phyloP scores from a whole-genome alignment of 352 stramenopile species.

The Thalassiosira livingstoniorum region DNA sequence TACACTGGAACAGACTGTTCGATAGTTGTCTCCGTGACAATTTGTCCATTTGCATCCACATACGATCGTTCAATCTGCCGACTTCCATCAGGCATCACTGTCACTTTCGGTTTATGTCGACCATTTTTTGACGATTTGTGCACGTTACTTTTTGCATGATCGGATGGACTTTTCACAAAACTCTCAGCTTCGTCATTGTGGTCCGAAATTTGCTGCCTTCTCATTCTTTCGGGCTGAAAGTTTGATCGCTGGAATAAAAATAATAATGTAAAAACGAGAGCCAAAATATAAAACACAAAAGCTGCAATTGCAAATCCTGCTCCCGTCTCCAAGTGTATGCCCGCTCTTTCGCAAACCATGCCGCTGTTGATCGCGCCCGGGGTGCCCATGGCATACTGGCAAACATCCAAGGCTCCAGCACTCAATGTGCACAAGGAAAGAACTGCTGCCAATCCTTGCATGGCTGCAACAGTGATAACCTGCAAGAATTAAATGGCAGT shows the following conservation, averaged over 20 bases:
- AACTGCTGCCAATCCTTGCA: neutral
- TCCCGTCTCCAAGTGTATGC: neutral
- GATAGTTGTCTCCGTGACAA: conserved; percentile 3
- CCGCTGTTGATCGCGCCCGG: neutral
- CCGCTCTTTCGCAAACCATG: neutral
- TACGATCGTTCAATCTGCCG: neutral
- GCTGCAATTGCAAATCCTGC: conserved; percentile 1
- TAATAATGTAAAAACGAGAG: conserved; percentile 1
- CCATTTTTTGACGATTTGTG: no score
- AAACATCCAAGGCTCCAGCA: neutral
- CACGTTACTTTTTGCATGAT: neutral
- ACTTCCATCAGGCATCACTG: conserved; percentile 1
- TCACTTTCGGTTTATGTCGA: neutral
- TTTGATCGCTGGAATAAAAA: neutral
- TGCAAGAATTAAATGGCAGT: neutral
- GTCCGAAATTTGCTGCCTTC: neutral
- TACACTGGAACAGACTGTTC: no score
- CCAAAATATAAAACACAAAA: conserved; percentile 1
- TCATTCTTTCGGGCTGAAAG: neutral
- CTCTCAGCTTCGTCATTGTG: neutral
- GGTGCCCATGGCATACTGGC: neutral
- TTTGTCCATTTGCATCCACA: neutral
- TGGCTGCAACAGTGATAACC: neutral
- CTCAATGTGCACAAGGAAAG: neutral
- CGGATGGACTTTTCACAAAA: neutral